Conservation (phyloP, 768 basidiomycete genomes). For the Amanita molliuscula region DNA sequence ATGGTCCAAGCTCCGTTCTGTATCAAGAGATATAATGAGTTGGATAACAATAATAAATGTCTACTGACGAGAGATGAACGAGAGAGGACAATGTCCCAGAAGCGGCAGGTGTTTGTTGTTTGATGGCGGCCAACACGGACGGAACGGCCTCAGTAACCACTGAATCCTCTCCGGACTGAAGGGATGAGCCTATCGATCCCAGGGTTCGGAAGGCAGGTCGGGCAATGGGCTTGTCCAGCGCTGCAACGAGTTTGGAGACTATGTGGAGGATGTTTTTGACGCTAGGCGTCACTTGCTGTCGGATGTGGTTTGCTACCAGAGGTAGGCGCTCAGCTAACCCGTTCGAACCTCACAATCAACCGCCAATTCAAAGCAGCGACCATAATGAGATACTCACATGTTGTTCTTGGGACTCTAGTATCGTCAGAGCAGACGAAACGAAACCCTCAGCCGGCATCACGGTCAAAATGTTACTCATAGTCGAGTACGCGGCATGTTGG, state of each 20-base stretch:
- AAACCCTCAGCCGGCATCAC: conserved; percentile 69
- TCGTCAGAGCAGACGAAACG: conserved; percentile 40
- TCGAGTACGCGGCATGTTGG: conserved; percentile 32
- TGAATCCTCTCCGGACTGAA: conserved; percentile 57
- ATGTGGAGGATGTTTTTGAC: conserved; percentile 43
- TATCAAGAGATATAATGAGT: conserved; percentile 7
- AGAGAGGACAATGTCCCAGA: conserved; percentile 43
- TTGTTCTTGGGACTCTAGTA: conserved; percentile 43
- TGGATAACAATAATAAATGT: neutral
- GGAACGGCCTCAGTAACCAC: conserved; percentile 52
- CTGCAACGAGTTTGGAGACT: conserved; percentile 38
- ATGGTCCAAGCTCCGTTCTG: conserved; percentile 73
- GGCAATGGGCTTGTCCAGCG: conserved; percentile 28
- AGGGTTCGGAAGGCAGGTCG: conserved; percentile 50
- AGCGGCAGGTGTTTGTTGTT: conserved; percentile 22
- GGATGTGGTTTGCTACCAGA: conserved; percentile 42
- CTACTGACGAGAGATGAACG: conserved; percentile 49
- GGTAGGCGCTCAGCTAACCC: conserved; percentile 60
- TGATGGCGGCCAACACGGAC: conserved; percentile 38
- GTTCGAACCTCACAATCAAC: conserved; percentile 25
- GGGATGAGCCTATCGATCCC: conserved; percentile 44
- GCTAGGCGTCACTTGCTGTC: conserved; percentile 37
- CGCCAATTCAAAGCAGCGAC: neutral
- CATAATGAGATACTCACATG: conserved; percentile 28
- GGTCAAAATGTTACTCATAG: conserved; percentile 43